Evolutionary conservation across 1,284 basidiomycete genomes (phyloP).

Genomic region (Stygiomarasmius scandens): DNA sequence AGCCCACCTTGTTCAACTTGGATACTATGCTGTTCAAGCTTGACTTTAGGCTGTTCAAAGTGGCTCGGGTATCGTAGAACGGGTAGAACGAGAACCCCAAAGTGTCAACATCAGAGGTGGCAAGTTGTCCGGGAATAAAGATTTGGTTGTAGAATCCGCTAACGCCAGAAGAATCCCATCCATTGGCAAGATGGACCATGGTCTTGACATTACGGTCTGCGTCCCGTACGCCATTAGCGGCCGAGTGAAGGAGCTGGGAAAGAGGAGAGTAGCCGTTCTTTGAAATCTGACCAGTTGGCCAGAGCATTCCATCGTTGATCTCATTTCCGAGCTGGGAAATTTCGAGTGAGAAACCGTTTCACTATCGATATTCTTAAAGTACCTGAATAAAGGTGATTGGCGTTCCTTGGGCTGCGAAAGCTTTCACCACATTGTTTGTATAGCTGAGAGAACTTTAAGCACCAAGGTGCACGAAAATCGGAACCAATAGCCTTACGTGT

Average conservation of each 20-base stretch:
- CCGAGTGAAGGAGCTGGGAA: constrained; percentile 64
- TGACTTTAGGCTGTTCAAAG: constrained; percentile 48
- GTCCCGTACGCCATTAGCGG: constrained; percentile 41
- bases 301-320: constrained; percentile 65
- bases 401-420: constrained; percentile 56
- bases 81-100: constrained; percentile 70
- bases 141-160: constrained; percentile 54
- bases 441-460: constrained; percentile 39
- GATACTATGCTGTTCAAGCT: constrained; percentile 53
- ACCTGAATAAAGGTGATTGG: constrained; percentile 56
- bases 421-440: constrained; percentile 51
- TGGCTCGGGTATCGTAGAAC: constrained; percentile 63
- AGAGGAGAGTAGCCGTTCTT: constrained; percentile 54
- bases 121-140: constrained; percentile 55
- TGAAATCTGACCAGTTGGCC: constrained; percentile 61
- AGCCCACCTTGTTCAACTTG: constrained; percentile 49
- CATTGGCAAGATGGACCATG: constrained; percentile 66
- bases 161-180: constrained; percentile 55
- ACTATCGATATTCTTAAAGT: too few relatives aligned
- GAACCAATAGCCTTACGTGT: constrained; percentile 39
- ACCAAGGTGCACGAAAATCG: background rate
- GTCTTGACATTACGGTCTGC: constrained; percentile 49
- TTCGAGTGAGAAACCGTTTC: too few relatives aligned
- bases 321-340: constrained; percentile 57
- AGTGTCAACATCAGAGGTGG: constrained; percentile 54